Evolutionary conservation across 148 eudicot genomes (phyloP).

Genomic region (Camellia granthamiana): DNA sequence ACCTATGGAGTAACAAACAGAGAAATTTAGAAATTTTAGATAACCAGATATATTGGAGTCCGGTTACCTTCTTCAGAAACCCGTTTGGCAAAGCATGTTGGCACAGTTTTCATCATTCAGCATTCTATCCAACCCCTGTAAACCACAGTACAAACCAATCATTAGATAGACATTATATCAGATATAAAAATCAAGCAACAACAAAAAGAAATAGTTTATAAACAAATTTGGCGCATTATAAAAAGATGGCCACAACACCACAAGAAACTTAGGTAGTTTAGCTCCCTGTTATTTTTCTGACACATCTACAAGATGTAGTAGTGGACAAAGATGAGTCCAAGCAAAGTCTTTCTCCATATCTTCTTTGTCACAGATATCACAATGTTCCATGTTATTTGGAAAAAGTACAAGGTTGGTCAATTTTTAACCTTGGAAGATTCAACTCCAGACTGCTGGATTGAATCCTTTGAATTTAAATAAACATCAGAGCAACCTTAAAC

Average conservation of each 20-base stretch:
- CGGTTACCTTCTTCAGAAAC: slow-evolving; percentile 19
- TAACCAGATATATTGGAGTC: slow-evolving; percentile 18
- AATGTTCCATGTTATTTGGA: not conserved
- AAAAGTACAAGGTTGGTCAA: not conserved
- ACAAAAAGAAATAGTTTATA: not conserved
- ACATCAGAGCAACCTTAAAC: not conserved
- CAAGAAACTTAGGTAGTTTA: not conserved
- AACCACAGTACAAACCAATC: not conserved
- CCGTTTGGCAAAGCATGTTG: not conserved
- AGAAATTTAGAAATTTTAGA: slow-evolving; percentile 4
- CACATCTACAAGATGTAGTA: not conserved
- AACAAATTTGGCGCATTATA: not conserved
- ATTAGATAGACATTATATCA: not conserved
- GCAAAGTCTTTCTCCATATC: not conserved
- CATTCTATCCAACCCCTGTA: slow-evolving; percentile 3
- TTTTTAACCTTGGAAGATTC: not conserved
- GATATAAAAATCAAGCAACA: not conserved
- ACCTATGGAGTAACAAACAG: slow-evolving; percentile 4
- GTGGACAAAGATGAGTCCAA: not conserved
- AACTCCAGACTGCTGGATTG: not conserved
- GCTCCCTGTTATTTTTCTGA: not conserved
- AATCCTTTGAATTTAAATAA: not conserved
- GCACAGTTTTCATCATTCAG: slow-evolving; percentile 7
- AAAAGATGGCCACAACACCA: not conserved
- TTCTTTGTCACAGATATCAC: not conserved